A percentile compares a stretch with the other conserved stretches of the same genome.
phyloP scores from a whole-genome alignment of 768 basidiomycete species.

The Mycena belliarum region DNA sequence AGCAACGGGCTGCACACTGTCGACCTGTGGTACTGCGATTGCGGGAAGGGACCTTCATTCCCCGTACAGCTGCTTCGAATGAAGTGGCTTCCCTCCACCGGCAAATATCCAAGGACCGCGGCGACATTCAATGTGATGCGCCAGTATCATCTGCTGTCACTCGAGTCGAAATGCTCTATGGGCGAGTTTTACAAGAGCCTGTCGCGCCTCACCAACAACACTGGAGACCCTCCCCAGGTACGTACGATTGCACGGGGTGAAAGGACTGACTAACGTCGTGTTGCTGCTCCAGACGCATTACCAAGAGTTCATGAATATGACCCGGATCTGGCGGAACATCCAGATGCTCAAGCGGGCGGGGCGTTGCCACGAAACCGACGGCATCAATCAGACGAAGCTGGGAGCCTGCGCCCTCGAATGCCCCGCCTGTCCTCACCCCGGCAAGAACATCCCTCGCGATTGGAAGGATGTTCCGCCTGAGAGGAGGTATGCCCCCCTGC shows the following conservation, averaged over 20 bases:
- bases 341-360: slow-evolving; percentile 23
- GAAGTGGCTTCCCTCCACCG: slow-evolving; percentile 2
- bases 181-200: slow-evolving; percentile 5
- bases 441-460: slow-evolving; percentile 22
- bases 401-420: slow-evolving; percentile 24
- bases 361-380: slow-evolving; percentile 20
- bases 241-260: too few relatives aligned
- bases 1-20: background rate
- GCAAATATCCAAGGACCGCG: background rate
- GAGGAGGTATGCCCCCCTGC: background rate
- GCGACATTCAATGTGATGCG: slow-evolving; percentile 3
- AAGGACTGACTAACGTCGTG: too few relatives aligned
- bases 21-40: slow-evolving; percentile 1
- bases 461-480: slow-evolving; percentile 11
- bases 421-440: slow-evolving; percentile 29
- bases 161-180: slow-evolving; percentile 7
- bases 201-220: background rate
- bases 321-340: slow-evolving; percentile 23
- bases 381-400: slow-evolving; percentile 6
- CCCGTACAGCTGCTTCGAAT: background rate
- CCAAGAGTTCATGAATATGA: slow-evolving; percentile 17
- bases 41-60: background rate
- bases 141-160: background rate
- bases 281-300: slow-evolving; percentile 15
- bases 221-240: background rate